Conservation (phyloP, 495 filamentous ascomycete species). For the Parathielavia appendiculata region DNA sequence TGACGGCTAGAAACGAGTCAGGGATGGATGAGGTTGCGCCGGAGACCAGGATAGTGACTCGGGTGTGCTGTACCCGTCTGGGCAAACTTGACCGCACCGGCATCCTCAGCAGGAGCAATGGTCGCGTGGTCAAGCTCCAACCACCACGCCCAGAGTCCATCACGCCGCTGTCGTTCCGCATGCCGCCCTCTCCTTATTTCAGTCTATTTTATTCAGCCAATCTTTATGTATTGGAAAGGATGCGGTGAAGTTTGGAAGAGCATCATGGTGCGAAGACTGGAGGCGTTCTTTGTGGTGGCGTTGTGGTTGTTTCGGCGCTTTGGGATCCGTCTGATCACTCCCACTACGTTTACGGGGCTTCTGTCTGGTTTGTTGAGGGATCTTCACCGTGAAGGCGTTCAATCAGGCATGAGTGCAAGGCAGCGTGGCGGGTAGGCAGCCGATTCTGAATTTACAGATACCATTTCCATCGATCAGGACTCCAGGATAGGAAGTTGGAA, state of each 20-base stretch:
- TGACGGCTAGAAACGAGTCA: not conserved
- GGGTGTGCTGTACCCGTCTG: not conserved
- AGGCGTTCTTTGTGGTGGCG: not conserved
- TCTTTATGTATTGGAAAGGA: not conserved
- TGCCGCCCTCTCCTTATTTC: not conserved
- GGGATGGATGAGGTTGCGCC: not conserved
- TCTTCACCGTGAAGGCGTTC: constrained; percentile 8
- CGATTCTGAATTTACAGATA: not conserved
- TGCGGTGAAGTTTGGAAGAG: not conserved
- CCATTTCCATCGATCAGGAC: not conserved
- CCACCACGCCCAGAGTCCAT: too few species aligned
- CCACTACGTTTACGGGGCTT: not conserved
- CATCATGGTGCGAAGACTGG: not conserved
- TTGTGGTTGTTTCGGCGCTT: not conserved
- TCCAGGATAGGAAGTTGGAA: not conserved
- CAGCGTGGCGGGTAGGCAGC: not conserved
- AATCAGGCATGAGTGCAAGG: constrained; percentile 1
- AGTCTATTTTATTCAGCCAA: not conserved
- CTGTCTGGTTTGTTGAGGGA: not conserved
- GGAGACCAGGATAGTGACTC: not conserved
- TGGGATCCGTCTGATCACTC: not conserved
- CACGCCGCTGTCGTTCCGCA: too few species aligned
- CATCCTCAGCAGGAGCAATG: too few species aligned
- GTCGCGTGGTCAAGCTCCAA: too few species aligned
- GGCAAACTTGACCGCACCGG: too few species aligned